Evolutionary conservation across 352 stramenopile genomes (phyloP).

Genomic region (Phytophthora ohioensis): DNA sequence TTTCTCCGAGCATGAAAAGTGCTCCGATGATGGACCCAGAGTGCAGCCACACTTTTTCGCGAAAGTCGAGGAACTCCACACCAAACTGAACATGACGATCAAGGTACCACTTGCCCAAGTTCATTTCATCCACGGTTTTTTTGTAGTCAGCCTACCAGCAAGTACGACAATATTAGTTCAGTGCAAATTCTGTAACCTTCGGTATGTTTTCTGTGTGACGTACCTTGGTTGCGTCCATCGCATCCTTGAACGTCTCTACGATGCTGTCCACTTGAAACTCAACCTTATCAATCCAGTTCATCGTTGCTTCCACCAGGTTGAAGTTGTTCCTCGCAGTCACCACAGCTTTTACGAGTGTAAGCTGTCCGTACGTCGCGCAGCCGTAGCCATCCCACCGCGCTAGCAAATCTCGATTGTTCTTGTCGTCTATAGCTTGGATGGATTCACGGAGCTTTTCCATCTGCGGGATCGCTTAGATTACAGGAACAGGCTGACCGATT

Average conservation of each 20-base stretch:
- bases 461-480: background rate
- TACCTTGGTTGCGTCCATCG: conserved; percentile 9
- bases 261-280: conserved; percentile 2
- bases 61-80: conserved; percentile 11
- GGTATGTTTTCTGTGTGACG: background rate
- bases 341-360: conserved; percentile 4
- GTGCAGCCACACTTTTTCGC: conserved; percentile 17
- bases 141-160: conserved; percentile 6
- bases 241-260: conserved; percentile 12
- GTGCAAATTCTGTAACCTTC: conserved; percentile 3
- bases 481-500: background rate
- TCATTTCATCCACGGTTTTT: conserved; percentile 1
- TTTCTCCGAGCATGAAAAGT: conserved; percentile 7
- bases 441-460: background rate
- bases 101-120: conserved; percentile 3
- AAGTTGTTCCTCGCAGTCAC: conserved; percentile 11
- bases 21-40: conserved; percentile 13
- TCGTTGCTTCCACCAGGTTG: conserved; percentile 9
- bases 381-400: conserved; percentile 10
- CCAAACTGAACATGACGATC: conserved; percentile 7
- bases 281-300: conserved; percentile 22
- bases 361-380: conserved; percentile 15
- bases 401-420: background rate
- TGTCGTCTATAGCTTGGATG: background rate
- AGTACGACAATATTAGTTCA: conserved; percentile 1